These are phyloP conservation scores for Plasmodium gonderi DNA, from an alignment of 169 alveolate species.

Conservation along the genomic window DNA sequence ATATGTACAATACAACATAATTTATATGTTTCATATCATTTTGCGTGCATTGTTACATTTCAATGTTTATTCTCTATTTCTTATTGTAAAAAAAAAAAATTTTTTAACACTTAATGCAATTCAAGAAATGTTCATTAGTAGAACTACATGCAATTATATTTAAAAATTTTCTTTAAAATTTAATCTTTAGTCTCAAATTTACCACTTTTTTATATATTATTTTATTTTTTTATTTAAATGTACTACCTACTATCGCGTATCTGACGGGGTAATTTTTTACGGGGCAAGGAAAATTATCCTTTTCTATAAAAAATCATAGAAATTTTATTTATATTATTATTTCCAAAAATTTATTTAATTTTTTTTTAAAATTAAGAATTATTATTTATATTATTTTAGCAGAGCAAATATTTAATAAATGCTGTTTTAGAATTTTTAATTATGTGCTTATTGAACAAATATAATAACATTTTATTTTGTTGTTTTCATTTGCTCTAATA, in stretches of 20 bases:
- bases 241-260: too few species aligned
- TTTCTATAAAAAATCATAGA: not conserved
- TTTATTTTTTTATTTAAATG: not conserved
- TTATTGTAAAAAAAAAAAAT: not conserved
- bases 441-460: not conserved
- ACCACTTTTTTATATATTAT: not conserved
- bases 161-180: not conserved
- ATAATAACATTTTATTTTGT: not conserved
- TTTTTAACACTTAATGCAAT: not conserved
- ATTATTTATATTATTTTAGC: not conserved
- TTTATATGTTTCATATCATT: too few species aligned
- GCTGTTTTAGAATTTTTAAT: not conserved
- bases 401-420: not conserved
- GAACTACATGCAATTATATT: not conserved
- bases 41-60: too few species aligned
- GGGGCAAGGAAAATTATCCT: not conserved
- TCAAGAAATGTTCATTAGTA: not conserved
- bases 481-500: not conserved
- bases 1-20: too few species aligned
- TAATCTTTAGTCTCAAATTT: not conserved
- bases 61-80: too few species aligned
- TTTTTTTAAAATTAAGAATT: not conserved
- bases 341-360: too few species aligned
- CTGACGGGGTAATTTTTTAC: not conserved
- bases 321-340: too few species aligned